Evolutionary conservation across 2,329 filamentous ascomycete genomes (phyloP).

Genomic region (Aspergillus novoparasiticus): DNA sequence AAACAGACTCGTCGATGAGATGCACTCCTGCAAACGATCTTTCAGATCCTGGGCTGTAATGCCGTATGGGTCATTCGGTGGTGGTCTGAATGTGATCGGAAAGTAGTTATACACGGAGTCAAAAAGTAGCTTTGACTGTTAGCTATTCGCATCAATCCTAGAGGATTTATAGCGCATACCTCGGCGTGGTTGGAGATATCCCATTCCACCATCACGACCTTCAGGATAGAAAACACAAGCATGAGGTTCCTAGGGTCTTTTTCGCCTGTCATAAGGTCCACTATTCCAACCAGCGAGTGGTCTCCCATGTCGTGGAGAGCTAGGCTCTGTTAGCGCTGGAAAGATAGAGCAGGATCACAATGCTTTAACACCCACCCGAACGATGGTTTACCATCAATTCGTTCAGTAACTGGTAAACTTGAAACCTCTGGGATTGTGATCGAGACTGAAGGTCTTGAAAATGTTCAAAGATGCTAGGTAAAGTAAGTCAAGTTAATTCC

Average conservation of each 20-base stretch:
- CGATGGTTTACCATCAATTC: slow-evolving; percentile 64
- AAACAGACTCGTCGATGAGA: slow-evolving; percentile 63
- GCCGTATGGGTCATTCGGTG: slow-evolving; percentile 69
- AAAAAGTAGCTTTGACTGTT: slow-evolving; percentile 54
- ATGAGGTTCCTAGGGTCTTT: slow-evolving; percentile 71
- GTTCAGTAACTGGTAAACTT: slow-evolving; percentile 64
- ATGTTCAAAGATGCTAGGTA: slow-evolving; percentile 50
- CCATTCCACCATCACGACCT: slow-evolving; percentile 70
- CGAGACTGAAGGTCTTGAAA: slow-evolving; percentile 62
- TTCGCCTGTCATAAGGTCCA: slow-evolving; percentile 67
- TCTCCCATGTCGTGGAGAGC: slow-evolving; percentile 60
- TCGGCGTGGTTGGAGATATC: slow-evolving; percentile 63
- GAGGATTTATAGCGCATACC: slow-evolving; percentile 35
- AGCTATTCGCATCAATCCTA: slow-evolving; percentile 11
- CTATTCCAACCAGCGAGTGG: slow-evolving; percentile 62
- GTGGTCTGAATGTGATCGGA: slow-evolving; percentile 70
- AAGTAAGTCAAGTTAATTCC: slow-evolving; percentile 19
- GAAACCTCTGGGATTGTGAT: slow-evolving; percentile 66
- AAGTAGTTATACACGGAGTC: slow-evolving; percentile 74
- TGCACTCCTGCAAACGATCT: slow-evolving; percentile 63
- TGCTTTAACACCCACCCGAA: slow-evolving; percentile 44
- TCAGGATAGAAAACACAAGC: slow-evolving; percentile 69
- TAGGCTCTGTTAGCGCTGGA: slow-evolving; percentile 24
- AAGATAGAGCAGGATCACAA: not conserved
- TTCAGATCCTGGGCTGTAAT: slow-evolving; percentile 71